Base-by-base conservation (phyloP, 306 rosid genomes). In the Glycine latifolia region DNA sequence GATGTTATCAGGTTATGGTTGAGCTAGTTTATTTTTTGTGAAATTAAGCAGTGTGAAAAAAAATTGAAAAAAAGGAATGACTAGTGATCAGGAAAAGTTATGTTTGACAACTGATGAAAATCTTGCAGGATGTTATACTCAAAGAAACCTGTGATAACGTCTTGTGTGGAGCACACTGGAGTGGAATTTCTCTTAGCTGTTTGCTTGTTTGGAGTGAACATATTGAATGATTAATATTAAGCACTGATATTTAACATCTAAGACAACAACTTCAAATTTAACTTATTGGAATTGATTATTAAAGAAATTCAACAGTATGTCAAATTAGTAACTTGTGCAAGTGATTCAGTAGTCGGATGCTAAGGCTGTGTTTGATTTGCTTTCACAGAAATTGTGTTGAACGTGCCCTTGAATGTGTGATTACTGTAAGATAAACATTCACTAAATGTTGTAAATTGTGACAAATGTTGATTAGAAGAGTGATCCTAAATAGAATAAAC, bases 121-220 rank as follows among this genome's bases (percentile, higher is more conserved):
- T 35, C 53, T 15, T 35, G 11, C 44, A 10, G 31, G 44, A 17
- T 71, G 53, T 62, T 63, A 46, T 8, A 6, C 54, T 20, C 4
- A 37, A 65, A 26, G 69, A 54, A 74, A 65, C 58, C 12, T 26
- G 2, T 26, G 31, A 26, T 26, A 26, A 26, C 31, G 1, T 26
- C 31, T 26, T 26, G 31, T 26, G 31, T 26, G 31, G 31, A 26
- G 31, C 31, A 26, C 31, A 26, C 31, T 26, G 31, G 31, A 26
- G 31, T 26, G 31, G 31, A 26, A 26, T 26, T 26, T 26, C 31
- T 53, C 5, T 26, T 61, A 3, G 20, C 47, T 3, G 73, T 69
- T 60, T 83, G 53, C 67, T 62, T 61, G 65, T 80, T 48, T 49
- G 83, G 31, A 17, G 52, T 60, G 73, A 61, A 41, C 39, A 11